Conservation (phyloP, 805 yeast genomes). For the Hyphopichia homilentoma region DNA sequence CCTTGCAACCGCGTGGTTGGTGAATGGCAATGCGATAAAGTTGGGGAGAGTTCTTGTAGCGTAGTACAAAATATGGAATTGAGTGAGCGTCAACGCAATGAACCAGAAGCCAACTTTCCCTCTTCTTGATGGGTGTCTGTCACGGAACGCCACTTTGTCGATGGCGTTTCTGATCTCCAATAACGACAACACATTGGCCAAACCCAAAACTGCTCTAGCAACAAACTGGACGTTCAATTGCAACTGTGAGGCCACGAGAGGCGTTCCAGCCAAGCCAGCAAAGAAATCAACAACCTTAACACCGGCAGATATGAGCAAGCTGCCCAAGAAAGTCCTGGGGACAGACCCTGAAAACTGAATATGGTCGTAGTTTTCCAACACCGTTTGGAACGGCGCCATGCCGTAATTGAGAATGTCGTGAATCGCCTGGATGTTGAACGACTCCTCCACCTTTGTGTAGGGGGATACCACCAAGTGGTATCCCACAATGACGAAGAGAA, state of each 20-base stretch:
- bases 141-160: conserved; percentile 18
- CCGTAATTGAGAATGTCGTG: conserved; percentile 78
- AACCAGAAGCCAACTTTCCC: conserved; percentile 52
- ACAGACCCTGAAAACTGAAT: conserved; percentile 80
- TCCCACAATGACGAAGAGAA: conserved; percentile 44
- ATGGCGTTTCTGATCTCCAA: conserved; percentile 44
- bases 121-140: conserved; percentile 10
- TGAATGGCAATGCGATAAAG: conserved; percentile 74
- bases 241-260: conserved; percentile 17
- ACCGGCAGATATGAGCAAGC: conserved; percentile 49
- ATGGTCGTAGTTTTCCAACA: conserved; percentile 63
- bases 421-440: conserved; percentile 85
- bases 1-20: conserved; percentile 51
- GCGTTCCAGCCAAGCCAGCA: conserved; percentile 15
- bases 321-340: conserved; percentile 80
- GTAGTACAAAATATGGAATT: conserved; percentile 79
- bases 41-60: conserved; percentile 88
- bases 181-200: conserved; percentile 54
- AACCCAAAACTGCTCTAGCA: conserved; percentile 60
- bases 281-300: conserved; percentile 32
- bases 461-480: conserved; percentile 62
- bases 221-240: conserved; percentile 51
- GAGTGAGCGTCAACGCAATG: conserved; percentile 53
- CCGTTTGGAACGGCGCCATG: conserved; percentile 19
- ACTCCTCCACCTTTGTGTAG: conserved; percentile 89